Evolutionary conservation across 129 eudicot genomes (phyloP).

Genomic region (Oenanthe sinensis): DNA sequence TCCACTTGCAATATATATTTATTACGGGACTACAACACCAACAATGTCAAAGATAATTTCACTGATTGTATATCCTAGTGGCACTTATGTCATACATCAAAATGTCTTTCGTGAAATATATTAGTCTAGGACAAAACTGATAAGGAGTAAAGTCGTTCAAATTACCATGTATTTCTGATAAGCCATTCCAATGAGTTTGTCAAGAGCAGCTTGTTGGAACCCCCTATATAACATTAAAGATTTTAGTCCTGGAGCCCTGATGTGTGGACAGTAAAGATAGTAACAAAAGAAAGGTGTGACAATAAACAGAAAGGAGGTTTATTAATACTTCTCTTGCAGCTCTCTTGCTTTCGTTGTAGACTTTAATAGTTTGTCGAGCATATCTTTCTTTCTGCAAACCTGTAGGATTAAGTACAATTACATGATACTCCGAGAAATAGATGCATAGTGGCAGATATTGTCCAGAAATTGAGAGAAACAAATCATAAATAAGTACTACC

Average conservation of each 20-base stretch:
- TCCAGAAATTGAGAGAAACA: not conserved
- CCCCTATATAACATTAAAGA: constrained; percentile 40
- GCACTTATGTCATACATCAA: not conserved
- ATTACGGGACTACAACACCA: too few relatives aligned
- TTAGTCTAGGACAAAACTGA: not conserved
- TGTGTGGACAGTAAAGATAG: not conserved
- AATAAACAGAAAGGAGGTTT: constrained; percentile 9
- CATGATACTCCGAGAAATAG: not conserved
- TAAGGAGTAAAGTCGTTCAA: not conserved
- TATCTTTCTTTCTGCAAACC: constrained; percentile 56
- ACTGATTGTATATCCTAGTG: too few relatives aligned
- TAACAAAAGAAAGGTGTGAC: not conserved
- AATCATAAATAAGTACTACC: not conserved
- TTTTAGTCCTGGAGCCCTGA: constrained; percentile 17
- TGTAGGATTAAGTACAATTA: constrained; percentile 26
- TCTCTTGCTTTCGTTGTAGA: constrained; percentile 50
- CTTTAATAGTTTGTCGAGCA: constrained; percentile 38
- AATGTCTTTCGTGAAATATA: not conserved
- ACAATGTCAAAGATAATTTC: too few relatives aligned
- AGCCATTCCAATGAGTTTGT: constrained; percentile 67
- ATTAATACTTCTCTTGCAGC: constrained; percentile 60
- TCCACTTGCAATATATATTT: too few relatives aligned
- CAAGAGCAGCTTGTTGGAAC: constrained; percentile 62
- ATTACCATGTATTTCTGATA: constrained; percentile 83
- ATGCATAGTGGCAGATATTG: not conserved